Conservation (phyloP, 1,284 basidiomycete genomes). For the Tilletia setariae region DNA sequence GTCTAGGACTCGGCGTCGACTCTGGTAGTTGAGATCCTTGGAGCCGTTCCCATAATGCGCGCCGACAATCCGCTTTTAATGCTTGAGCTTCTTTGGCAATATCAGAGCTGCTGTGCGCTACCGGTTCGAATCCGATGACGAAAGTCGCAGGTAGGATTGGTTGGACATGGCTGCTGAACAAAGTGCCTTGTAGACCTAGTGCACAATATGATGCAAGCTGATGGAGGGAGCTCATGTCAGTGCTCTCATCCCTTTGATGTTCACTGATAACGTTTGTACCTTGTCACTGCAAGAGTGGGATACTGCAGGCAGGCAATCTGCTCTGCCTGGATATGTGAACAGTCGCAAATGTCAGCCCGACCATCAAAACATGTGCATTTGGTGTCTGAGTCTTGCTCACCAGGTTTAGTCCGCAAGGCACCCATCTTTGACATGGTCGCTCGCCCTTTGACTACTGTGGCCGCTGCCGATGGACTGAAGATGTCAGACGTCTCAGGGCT, state of each 20-base stretch:
- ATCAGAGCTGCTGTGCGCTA: no score
- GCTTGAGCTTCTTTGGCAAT: neutral
- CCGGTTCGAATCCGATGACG: conserved; percentile 62
- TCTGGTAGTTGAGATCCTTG: conserved; percentile 13
- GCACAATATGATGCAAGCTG: conserved; percentile 76
- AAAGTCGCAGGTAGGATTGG: conserved; percentile 68
- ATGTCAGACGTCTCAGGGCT: no score
- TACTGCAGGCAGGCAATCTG: conserved; percentile 73
- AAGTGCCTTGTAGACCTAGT: conserved; percentile 77
- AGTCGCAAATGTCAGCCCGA: neutral
- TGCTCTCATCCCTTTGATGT: neutral
- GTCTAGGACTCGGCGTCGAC: conserved; percentile 2
- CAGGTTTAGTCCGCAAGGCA: conserved; percentile 82
- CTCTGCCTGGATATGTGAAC: conserved; percentile 58
- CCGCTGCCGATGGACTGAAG: conserved; percentile 38
- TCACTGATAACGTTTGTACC: neutral
- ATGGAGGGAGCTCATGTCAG: conserved; percentile 4
- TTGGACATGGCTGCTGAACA: conserved; percentile 63
- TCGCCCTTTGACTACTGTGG: conserved; percentile 63
- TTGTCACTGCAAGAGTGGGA: conserved; percentile 86
- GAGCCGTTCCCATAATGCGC: neutral
- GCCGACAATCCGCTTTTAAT: neutral
- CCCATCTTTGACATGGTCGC: conserved; percentile 71
- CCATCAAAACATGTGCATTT: neutral
- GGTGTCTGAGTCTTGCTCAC: conserved; percentile 41